Base-by-base conservation (phyloP, 805 yeast species). In the Wickerhamiella sorbophila region DNA sequence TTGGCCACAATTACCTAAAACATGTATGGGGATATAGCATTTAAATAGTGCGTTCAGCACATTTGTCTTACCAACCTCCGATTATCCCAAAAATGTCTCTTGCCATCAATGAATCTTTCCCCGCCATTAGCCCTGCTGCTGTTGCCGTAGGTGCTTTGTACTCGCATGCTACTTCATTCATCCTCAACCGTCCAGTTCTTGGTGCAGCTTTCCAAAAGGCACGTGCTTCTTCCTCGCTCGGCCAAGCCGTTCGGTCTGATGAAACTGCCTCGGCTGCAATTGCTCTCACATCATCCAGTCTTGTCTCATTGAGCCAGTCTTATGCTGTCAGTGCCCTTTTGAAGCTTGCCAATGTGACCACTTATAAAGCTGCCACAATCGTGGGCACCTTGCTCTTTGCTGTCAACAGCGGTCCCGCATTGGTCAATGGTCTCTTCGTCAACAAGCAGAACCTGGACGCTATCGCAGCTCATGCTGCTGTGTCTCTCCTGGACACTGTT, bases 311-410 rank as follows among this genome's bases (percentile, higher is more conserved):
- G 8, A 50, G 60, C 24, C 67, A 63, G 56, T 52, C 69, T 9
- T 64, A 65, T 48, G 67, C 64, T n/a, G 57, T 62, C 38, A 53
- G 63, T 24, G 65, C 63, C 10, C 49, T 64, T 35, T 53, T 64
- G 37, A 57, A 60, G 49, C 52, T 62, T 34, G 57, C 67, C 33
- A 64, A 64, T 41, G 56, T 63, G 35, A 44, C 53, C 52, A 52
- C 55, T 40, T 54, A 56, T 52, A 60, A 61, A 55, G 67, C 63
- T 12, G 66, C 69, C 16, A 53, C 61, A 40, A 55, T 60, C 39
- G 45, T 64, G 20, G 69, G 69, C 15, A 45, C 58, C 12, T 51
- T 64, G 26, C 52, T 64, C 36, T 60, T 65, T 40, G 61, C 66
- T 37, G 56, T 58, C 42, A 48, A 55, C 44, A 44, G 63, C 33